These are phyloP conservation scores for Viola odorata DNA, from an alignment of 345 rosid species.

Conservation along the genomic window DNA sequence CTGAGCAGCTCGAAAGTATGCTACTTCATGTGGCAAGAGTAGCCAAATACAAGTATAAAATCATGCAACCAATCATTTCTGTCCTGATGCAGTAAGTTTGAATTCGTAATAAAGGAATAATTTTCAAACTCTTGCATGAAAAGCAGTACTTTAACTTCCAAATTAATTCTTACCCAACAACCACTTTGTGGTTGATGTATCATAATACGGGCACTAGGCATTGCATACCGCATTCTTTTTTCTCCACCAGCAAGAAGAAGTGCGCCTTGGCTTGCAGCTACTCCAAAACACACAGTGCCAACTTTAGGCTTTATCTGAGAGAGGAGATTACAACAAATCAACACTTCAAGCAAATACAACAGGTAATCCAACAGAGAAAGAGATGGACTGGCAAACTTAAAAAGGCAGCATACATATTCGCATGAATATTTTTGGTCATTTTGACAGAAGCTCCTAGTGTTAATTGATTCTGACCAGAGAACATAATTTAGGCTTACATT, in stretches of 20 bases:
- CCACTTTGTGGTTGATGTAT: conserved; percentile 91
- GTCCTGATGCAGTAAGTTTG: no score
- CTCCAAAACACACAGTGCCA: conserved; percentile 90
- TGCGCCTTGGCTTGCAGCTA: conserved; percentile 94
- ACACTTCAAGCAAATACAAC: background rate
- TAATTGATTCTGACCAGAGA: background rate
- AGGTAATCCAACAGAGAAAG: background rate
- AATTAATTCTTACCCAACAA: conserved; percentile 58
- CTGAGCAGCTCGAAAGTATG: no score
- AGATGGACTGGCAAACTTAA: background rate
- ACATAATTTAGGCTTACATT: no score
- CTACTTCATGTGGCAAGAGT: no score
- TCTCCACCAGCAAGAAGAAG: conserved; percentile 95
- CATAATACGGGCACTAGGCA: conserved; percentile 96
- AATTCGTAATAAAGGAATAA: background rate
- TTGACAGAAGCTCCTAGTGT: background rate
- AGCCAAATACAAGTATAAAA: no score
- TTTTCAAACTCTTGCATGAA: background rate
- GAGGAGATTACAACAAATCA: conserved; percentile 7
- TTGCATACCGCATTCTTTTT: conserved; percentile 92
- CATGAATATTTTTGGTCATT: no score
- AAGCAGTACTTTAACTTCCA: background rate
- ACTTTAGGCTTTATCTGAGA: conserved; percentile 88
- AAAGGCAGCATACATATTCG: no score
- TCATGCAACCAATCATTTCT: no score